These are phyloP conservation scores for Stropharia rugosoannulata DNA, from an alignment of 768 basidiomycete genomes.

Conservation along the genomic window DNA sequence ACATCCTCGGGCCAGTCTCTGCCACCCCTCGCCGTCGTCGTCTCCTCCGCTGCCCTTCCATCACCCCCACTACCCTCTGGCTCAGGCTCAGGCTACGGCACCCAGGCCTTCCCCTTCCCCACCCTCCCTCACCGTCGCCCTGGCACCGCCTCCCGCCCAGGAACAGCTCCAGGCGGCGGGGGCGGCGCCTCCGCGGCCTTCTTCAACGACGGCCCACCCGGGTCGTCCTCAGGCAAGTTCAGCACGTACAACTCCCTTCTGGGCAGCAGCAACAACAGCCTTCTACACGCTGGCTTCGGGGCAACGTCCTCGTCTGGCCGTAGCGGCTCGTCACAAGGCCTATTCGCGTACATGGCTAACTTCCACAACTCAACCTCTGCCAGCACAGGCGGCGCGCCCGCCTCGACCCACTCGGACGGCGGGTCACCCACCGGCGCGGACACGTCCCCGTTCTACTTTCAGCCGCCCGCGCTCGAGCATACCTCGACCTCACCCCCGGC, in stretches of 20 bases:
- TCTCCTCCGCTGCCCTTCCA: slow-evolving; percentile 65
- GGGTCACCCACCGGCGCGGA: neutral
- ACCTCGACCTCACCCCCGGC: slow-evolving; percentile 19
- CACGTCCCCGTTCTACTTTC: slow-evolving; percentile 67
- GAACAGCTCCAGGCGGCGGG: slow-evolving; percentile 51
- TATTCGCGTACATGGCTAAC: neutral
- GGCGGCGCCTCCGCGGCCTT: slow-evolving; percentile 54
- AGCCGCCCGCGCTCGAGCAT: slow-evolving; percentile 50
- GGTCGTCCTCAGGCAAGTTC: slow-evolving; percentile 43
- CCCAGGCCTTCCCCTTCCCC: slow-evolving; percentile 56
- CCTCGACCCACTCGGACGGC: neutral
- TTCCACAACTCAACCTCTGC: neutral
- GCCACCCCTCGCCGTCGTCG: slow-evolving; percentile 75
- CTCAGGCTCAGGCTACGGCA: slow-evolving; percentile 27
- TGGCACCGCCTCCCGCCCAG: slow-evolving; percentile 61
- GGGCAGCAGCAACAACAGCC: slow-evolving; percentile 34
- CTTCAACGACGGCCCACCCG: slow-evolving; percentile 25
- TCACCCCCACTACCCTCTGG: slow-evolving; percentile 8
- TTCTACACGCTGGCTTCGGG: slow-evolving; percentile 33
- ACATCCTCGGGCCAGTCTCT: slow-evolving; percentile 41
- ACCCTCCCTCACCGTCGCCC: slow-evolving; percentile 56
- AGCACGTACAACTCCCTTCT: slow-evolving; percentile 51
- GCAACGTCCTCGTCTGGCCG: slow-evolving; percentile 26
- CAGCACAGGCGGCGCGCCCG: neutral
- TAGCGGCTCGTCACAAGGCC: slow-evolving; percentile 1